A percentile compares a stretch with the other conserved stretches of the same genome.
These are phyloP conservation scores for Hordeum pubiflorum DNA, from an alignment of 202 grass and related monocot species.

Conservation along the genomic window DNA sequence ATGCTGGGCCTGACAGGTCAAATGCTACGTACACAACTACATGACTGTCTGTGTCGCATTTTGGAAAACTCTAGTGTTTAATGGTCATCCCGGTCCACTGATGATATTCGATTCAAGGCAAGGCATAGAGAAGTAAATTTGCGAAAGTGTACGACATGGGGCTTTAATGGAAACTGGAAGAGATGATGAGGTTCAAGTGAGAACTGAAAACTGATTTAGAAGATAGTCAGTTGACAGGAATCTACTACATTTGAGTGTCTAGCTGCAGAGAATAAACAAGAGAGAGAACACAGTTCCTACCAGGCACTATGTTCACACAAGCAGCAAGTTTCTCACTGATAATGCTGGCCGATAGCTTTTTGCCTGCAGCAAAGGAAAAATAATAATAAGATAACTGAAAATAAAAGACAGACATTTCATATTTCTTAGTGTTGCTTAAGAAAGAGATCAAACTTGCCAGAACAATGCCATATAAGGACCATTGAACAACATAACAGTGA, in stretches of 20 bases:
- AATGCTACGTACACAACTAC: neutral
- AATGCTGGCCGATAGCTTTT: slow-evolving; percentile 73
- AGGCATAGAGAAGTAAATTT: neutral
- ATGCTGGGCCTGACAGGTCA: neutral
- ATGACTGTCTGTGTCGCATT: neutral
- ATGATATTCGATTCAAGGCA: neutral
- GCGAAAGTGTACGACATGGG: neutral
- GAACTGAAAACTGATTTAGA: neutral
- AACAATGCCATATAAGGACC: neutral
- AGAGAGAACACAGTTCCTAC: slow-evolving; percentile 26
- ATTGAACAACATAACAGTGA: neutral
- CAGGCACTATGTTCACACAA: slow-evolving; percentile 85
- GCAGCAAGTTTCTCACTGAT: slow-evolving; percentile 85
- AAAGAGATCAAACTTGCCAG: slow-evolving; percentile 1
- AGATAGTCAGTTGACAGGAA: neutral
- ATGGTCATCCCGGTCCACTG: neutral
- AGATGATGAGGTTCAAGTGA: neutral
- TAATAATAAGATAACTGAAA: neutral
- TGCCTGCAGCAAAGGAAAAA: slow-evolving; percentile 33
- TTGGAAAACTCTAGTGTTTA: neutral
- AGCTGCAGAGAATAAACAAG: neutral
- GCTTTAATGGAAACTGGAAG: neutral
- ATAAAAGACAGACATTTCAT: neutral
- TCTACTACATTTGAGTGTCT: neutral
- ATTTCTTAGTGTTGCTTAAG: neutral